Evolutionary conservation across 1,284 basidiomycete species (phyloP), one percentile per base, ranked within the genome.

Genomic region (Ceratobasidium sp.): DNA sequence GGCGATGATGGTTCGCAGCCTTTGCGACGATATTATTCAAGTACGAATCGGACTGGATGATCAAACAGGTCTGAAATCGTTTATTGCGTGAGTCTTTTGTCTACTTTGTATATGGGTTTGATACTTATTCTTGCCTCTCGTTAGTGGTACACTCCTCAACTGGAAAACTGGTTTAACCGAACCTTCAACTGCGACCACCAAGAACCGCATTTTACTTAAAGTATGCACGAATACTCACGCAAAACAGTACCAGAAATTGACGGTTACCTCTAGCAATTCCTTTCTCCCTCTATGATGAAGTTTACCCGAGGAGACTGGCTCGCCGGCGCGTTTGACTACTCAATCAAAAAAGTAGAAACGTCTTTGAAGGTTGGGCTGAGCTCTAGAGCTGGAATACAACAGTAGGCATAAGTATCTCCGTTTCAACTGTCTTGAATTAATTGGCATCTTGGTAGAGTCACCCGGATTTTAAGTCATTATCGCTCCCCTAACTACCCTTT

Each of bases 401-500:
- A 59, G 56, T 59, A 31, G 36, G 56, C 31, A 33, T n/a, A n/a
- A n/a, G n/a, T n/a, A n/a, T n/a, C 31, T 56, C 41, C 0, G 22
- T 51, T 19, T 15, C 7, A 31, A 45, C 9, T 60, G 17, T 24
- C 22, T 14, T 27, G 11, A 36, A 0, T 33, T 56, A n/a, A n/a
- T n/a, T 44, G 3, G 19, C 31, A 3, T n/a, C n/a, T n/a, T n/a
- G n/a, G n/a, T n/a, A 76, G 75, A 29, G 19, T 76, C 8, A 73
- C 62, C 44, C 29, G 60, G 9, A 60, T 77, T 33, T 41, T 77
- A 24, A 64, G 62, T 14, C 63, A 75, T 31, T 77, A 77, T 50
- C 66, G 59, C 11, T 64, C 60, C 45, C 67, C 74, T n/a, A 63
- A 65, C 56, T 59, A 59, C 7, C 67, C 75, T 0, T 77, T 77